These are phyloP conservation scores for Sphaerosporella brunnea DNA, from an alignment of 495 filamentous ascomycete species.

Conservation along the genomic window DNA sequence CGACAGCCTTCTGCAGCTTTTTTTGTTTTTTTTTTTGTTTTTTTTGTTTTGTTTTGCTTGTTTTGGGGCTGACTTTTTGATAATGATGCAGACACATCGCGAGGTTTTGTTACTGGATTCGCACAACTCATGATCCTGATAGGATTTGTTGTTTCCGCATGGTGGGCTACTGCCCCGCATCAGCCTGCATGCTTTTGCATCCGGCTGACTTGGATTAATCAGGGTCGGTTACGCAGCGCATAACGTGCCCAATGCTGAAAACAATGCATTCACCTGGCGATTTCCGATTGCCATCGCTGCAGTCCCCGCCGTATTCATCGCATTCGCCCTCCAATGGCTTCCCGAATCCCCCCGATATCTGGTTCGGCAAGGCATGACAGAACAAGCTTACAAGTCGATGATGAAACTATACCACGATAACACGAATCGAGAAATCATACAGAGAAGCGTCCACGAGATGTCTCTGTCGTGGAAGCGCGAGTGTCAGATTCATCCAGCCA, in stretches of 20 bases:
- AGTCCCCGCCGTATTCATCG: conserved; percentile 30
- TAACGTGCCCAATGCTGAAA: conserved; percentile 3
- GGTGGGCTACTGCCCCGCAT: not conserved
- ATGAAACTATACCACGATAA: conserved; percentile 34
- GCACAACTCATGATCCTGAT: conserved; percentile 4
- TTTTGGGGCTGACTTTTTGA: too few relatives aligned
- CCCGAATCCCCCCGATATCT: conserved; percentile 39
- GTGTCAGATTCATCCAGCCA: conserved; percentile 24
- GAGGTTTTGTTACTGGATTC: conserved; percentile 3
- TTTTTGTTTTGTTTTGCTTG: too few relatives aligned
- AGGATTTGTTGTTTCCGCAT: conserved; percentile 1
- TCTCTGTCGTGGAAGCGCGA: conserved; percentile 7
- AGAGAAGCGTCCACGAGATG: conserved; percentile 32
- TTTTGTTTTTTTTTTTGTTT: too few relatives aligned
- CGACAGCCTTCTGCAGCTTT: too few relatives aligned
- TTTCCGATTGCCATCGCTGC: conserved; percentile 5
- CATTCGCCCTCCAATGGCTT: conserved; percentile 34
- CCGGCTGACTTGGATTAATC: not conserved
- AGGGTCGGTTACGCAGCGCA: conserved; percentile 6
- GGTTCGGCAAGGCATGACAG: conserved; percentile 30
- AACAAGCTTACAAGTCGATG: conserved; percentile 32
- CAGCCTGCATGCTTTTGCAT: too few relatives aligned
- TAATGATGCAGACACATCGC: conserved; percentile 4
- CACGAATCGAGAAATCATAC: conserved; percentile 32
- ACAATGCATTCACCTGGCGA: conserved; percentile 6